Evolutionary conservation across 148 eudicot genomes (phyloP), one percentile per base, ranked within the genome.

Genomic region (Camellia japonica): DNA sequence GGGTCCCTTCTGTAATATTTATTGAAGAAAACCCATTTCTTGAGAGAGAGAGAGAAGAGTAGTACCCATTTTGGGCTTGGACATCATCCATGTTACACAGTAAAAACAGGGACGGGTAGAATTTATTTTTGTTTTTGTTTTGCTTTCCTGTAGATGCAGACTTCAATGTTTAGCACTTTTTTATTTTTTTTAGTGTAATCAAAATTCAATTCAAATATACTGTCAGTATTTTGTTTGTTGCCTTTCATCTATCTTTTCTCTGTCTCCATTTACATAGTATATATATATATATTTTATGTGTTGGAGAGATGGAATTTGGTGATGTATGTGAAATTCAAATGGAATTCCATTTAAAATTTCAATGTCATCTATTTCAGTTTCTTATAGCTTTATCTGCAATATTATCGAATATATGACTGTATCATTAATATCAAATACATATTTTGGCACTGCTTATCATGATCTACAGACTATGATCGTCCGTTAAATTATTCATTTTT

Each of bases 1-100:
- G 58, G 8, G 51, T 5, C 12, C 41, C 51, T 14, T 64, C 3
- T 64, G 69, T 20, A 42, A 43, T 68, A 10, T 23, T 23, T 23
- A 1, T 65, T 12, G 76, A 7, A 58, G 49, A 44, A 41, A 74
- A 58, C 77, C 64, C 77, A 74, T 56, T 58, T 41, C 64, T 4
- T 71, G 68, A 19, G 78, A 19, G 23, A 75, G 68, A 19, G 75
- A 75, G 67, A 60, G 16, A 11, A n/a, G 19, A 15, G 30, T 11
- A 44, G n/a, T 58, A 41, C 65, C 65, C 76, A 73, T 73, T 56
- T 73, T 73, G 76, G 44, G 63, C 76, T 13, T 38, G 63, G 62
- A 8, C 13, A 30, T 55, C 76, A 54, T 74, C 51, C 56, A 58
- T 44, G 18, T 38, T 55, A 38, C 42, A 62, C 38, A 46, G 55